phyloP scores from a whole-genome alignment of 768 basidiomycete species.

The Russula emetica region DNA sequence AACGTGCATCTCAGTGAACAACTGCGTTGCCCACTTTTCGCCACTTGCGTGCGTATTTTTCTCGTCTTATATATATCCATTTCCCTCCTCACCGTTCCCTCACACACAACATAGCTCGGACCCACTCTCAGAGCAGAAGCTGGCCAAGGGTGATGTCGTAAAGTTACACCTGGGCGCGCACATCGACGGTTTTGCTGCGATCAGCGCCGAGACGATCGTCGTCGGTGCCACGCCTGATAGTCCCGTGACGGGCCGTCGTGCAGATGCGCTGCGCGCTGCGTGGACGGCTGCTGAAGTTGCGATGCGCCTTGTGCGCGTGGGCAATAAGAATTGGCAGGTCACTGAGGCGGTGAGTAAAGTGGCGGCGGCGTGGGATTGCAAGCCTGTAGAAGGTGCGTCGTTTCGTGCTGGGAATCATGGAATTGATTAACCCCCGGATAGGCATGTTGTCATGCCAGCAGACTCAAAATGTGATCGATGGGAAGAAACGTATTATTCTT shows the following conservation, averaged over 20 bases:
- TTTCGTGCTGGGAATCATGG: background rate
- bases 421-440: slow-evolving; percentile 32
- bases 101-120: slow-evolving; percentile 54
- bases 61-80: background rate
- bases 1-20: slow-evolving; percentile 91
- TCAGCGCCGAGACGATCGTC: slow-evolving; percentile 90
- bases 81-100: background rate
- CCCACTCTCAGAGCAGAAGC: slow-evolving; percentile 57
- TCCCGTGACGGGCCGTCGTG: slow-evolving; percentile 80
- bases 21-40: slow-evolving; percentile 92
- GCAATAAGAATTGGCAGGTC: slow-evolving; percentile 92
- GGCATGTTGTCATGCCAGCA: slow-evolving; percentile 96
- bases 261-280: slow-evolving; percentile 91
- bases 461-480: slow-evolving; percentile 90
- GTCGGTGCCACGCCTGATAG: slow-evolving; percentile 69
- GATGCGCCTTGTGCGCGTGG: slow-evolving; percentile 85
- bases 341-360: slow-evolving; percentile 80
- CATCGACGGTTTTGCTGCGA: slow-evolving; percentile 94
- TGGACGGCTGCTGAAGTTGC: slow-evolving; percentile 90
- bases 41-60: slow-evolving; percentile 72
- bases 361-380: slow-evolving; percentile 72
- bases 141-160: slow-evolving; percentile 87
- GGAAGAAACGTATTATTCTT: slow-evolving; percentile 91
- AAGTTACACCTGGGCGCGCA: slow-evolving; percentile 96
- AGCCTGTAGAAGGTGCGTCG: slow-evolving; percentile 83